Evolutionary conservation across 2,329 filamentous ascomycete species (phyloP), one percentile per base, ranked within the genome.

Genomic region (Dryadomyces quercus-mongolicae): DNA sequence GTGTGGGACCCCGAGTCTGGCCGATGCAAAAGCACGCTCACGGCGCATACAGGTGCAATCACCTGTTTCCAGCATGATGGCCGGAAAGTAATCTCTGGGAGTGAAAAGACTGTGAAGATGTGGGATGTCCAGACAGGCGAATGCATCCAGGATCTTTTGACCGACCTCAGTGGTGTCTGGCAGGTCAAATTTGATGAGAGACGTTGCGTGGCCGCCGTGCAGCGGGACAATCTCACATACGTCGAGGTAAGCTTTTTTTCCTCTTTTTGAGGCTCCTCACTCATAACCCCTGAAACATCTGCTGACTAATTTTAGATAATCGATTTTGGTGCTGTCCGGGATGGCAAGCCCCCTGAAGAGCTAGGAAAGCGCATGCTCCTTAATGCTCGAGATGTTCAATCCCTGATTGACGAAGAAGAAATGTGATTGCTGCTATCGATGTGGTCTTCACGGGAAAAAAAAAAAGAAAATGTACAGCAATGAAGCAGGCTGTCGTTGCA

Each of bases 41-140:
- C 86, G 61, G 93, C 93, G 0, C 93, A 98, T 64, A 97, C 92
- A 0, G 93, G 92, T 40, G 93, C 93, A 21, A 98, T 98, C 60
- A 98, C 93, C 5, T 98, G 93, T 68, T 98, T 98, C 70, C 93
- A 98, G 69, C 93, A 98, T 62, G 93, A 98, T 65, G 89, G 86
- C 0, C 86, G 91, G 60, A 98, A 98, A 66, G 91, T 98, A 38
- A 95, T 98, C 55, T 95, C 88, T 44, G 93, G 93, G 54, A 95
- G 89, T 56, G 93, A 98, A 67, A 84, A 92, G 63, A 96, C 89
- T 3, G 75, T 98, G 59, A 98, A 98, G 74, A 94, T 98, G 88
- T 98, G 93, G 93, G 89, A 98, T 64, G 86, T 96, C 51, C 82
- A 84, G 63, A 95, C 85, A 1, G 93, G 93, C 50, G 87, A 96